A percentile compares a stretch with the other conserved stretches of the same genome.
Evolutionary conservation across 306 rosid genomes (phyloP).

Genomic region (Sophora flavescens): DNA sequence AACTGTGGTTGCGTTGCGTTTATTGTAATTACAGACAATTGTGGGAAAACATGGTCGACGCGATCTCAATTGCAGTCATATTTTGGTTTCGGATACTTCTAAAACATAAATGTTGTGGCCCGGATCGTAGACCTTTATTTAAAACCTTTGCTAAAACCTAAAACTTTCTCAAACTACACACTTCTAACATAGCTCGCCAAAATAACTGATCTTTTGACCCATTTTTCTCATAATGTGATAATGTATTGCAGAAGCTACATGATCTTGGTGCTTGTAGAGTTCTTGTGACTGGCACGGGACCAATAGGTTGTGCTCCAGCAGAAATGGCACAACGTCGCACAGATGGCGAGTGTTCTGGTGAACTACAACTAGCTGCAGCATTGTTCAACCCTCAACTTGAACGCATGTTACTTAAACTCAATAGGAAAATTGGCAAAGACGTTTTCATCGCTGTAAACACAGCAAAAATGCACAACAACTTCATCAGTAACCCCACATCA

Average conservation of each 20-base stretch:
- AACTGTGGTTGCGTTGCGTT: no score
- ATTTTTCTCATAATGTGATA: not conserved
- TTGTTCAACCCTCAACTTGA: slow-evolving; percentile 68
- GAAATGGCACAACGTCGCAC: slow-evolving; percentile 58
- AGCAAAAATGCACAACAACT: slow-evolving; percentile 58
- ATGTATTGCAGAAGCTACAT: slow-evolving; percentile 54
- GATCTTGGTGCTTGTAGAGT: slow-evolving; percentile 68
- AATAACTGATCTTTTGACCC: not conserved
- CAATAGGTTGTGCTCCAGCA: slow-evolving; percentile 77
- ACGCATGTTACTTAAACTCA: slow-evolving; percentile 59
- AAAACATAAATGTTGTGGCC: no score
- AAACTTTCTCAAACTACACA: no score
- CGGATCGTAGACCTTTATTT: no score
- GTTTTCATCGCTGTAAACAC: slow-evolving; percentile 67
- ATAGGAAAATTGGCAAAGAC: slow-evolving; percentile 48
- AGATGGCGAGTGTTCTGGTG: slow-evolving; percentile 67
- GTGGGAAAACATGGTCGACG: no score
- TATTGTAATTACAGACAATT: no score
- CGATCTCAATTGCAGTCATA: no score
- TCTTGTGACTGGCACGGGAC: slow-evolving; percentile 76
- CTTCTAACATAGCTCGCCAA: no score
- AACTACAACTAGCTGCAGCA: slow-evolving; percentile 63
- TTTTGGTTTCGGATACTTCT: no score
- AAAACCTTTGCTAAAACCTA: no score
- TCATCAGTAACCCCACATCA: slow-evolving; percentile 62